Percentiles rank a stretch among this genome's conserved stretches.
phyloP scores from a whole-genome alignment of 2,329 filamentous ascomycete species.

The Botrytis pseudocinerea region DNA sequence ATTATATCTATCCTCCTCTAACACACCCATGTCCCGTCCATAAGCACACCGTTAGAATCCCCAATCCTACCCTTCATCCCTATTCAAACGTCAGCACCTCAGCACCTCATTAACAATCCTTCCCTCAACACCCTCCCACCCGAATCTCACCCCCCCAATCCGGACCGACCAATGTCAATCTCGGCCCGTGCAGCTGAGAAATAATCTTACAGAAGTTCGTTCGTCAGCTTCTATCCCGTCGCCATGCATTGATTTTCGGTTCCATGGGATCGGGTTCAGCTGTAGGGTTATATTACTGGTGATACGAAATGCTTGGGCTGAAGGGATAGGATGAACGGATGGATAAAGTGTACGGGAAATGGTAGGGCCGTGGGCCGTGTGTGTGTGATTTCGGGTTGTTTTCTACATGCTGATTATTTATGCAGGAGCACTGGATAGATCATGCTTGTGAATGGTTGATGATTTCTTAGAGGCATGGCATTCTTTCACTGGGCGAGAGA shows the following conservation, averaged over 20 bases:
- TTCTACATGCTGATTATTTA: not conserved
- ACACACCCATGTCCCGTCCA: not conserved
- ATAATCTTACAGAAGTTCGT: not conserved
- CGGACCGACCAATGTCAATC: not conserved
- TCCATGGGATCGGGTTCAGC: slow-evolving; percentile 16
- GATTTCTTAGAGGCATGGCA: not conserved
- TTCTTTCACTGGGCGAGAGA: not conserved
- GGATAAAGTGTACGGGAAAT: not conserved
- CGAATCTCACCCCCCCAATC: not conserved
- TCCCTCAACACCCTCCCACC: not conserved
- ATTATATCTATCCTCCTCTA: not conserved
- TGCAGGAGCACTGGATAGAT: not conserved
- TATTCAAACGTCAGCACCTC: not conserved
- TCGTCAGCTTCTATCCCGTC: slow-evolving; percentile 7
- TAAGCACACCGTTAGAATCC: slow-evolving; percentile 1
- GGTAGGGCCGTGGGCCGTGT: not conserved
- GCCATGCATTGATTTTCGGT: slow-evolving; percentile 4
- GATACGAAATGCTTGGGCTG: not conserved
- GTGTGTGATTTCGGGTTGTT: not conserved
- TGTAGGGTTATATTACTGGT: not conserved
- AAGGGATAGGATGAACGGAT: not conserved
- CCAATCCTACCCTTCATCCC: not conserved
- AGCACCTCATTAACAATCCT: not conserved
- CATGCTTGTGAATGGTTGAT: not conserved
- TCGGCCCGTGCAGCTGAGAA: slow-evolving; percentile 9